Evolutionary conservation across 202 grass and related monocot species (phyloP).

Genomic region (Digitaria exilis): DNA sequence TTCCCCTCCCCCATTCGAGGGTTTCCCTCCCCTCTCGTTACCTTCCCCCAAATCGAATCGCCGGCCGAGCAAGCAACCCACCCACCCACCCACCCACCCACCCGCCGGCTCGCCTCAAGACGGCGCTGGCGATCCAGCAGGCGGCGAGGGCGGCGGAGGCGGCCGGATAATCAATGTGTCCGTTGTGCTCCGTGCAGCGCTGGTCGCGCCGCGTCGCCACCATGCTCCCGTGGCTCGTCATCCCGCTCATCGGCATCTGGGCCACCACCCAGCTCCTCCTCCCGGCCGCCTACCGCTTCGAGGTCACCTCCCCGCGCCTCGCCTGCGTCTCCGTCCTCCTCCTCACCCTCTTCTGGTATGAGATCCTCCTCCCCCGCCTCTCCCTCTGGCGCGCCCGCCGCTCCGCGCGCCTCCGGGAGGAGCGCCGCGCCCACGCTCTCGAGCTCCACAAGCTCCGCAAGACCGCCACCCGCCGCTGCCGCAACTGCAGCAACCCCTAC

Average conservation of each 20-base stretch:
- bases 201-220: constrained; percentile 94
- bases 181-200: constrained; percentile 92
- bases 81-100: too few relatives aligned
- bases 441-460: constrained; percentile 90
- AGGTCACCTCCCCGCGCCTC: constrained; percentile 92
- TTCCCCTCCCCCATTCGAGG: constrained; percentile 40
- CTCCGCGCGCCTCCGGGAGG: constrained; percentile 80
- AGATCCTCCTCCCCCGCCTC: constrained; percentile 82
- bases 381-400: constrained; percentile 80
- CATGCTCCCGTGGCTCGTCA: constrained; percentile 93
- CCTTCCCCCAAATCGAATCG: constrained; percentile 34
- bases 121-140: constrained; percentile 62
- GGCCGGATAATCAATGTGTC: constrained; percentile 82
- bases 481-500: constrained; percentile 89
- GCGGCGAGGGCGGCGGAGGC: constrained; percentile 10
- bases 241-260: constrained; percentile 87
- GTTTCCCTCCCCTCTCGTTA: constrained; percentile 34
- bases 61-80: too few relatives aligned
- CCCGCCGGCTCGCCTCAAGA: too few relatives aligned
- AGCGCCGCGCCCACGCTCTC: constrained; percentile 69
- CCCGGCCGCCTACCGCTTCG: constrained; percentile 77
- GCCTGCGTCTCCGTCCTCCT: constrained; percentile 92
- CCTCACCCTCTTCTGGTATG: constrained; percentile 97
- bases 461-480: constrained; percentile 81
- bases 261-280: constrained; percentile 85